These are phyloP conservation scores for Phialocephala subalpina DNA, from an alignment of 2,329 filamentous ascomycete genomes.

Conservation along the genomic window DNA sequence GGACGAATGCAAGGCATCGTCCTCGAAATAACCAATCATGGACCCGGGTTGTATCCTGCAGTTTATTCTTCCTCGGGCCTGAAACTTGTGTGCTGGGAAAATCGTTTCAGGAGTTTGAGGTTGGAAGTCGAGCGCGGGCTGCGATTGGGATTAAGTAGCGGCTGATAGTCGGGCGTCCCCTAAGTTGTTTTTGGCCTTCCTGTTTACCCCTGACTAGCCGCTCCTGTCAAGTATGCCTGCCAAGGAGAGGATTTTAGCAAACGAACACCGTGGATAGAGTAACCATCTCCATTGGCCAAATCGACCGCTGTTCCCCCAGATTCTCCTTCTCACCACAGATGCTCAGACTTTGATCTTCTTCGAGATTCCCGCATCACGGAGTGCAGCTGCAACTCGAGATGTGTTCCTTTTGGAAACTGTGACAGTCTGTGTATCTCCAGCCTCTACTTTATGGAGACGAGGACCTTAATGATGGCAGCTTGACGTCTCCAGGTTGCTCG, in stretches of 20 bases:
- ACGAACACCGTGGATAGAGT: conserved; percentile 2
- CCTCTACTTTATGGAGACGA: neutral
- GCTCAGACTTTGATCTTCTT: neutral
- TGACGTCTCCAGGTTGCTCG: neutral
- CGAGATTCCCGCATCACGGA: neutral
- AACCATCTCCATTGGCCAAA: neutral
- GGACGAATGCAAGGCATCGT: neutral
- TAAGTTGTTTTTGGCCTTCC: neutral
- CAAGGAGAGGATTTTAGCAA: neutral
- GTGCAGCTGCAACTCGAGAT: neutral
- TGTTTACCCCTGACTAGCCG: conserved; percentile 4
- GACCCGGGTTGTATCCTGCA: neutral
- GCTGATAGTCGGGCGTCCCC: conserved; percentile 4
- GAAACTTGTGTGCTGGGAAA: conserved; percentile 22
- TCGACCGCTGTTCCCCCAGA: conserved; percentile 15
- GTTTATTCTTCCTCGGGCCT: conserved; percentile 15
- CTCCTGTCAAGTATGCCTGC: neutral
- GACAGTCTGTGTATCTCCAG: conserved; percentile 5
- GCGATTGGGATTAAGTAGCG: conserved; percentile 10
- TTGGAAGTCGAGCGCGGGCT: conserved; percentile 4
- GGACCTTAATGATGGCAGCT: neutral
- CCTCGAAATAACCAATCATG: conserved; percentile 20
- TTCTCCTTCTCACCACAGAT: conserved; percentile 3
- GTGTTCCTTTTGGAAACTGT: neutral
- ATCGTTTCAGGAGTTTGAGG: conserved; percentile 23